These are phyloP conservation scores for Pseudocercospora eumusae DNA, from an alignment of 2,329 filamentous ascomycete genomes.

Conservation along the genomic window DNA sequence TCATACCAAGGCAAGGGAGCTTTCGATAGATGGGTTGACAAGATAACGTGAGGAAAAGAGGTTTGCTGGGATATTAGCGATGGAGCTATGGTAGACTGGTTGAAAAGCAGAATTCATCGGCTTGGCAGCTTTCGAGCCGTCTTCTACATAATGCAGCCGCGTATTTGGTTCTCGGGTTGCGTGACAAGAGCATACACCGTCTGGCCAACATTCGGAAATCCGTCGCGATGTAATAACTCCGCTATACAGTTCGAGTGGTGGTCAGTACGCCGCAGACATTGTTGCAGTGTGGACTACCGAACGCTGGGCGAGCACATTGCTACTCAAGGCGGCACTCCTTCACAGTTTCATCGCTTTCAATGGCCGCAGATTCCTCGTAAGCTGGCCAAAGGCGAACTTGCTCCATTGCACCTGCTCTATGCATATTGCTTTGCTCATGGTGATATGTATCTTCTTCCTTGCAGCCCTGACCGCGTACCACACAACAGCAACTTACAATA, in stretches of 20 bases:
- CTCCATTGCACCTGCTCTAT: background rate
- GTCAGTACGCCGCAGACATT: background rate
- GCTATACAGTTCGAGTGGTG: background rate
- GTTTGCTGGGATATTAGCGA: conserved; percentile 8
- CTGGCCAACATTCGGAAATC: background rate
- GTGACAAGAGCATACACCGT: background rate
- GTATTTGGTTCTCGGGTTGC: background rate
- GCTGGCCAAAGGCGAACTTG: background rate
- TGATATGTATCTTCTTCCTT: background rate
- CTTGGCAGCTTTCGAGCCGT: background rate
- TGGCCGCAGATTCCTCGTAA: background rate
- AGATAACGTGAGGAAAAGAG: conserved; percentile 17
- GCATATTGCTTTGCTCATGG: background rate
- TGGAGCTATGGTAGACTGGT: conserved; percentile 18
- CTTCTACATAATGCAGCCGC: background rate
- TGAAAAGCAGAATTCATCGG: background rate
- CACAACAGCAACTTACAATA: background rate
- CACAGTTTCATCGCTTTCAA: background rate
- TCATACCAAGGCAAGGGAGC: conserved; percentile 60
- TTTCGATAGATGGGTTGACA: conserved; percentile 42
- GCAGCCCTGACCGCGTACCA: background rate
- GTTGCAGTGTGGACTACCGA: background rate
- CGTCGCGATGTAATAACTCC: background rate
- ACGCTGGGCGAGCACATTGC: background rate
- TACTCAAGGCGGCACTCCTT: background rate